Conservation (phyloP, 495 filamentous ascomycete species). For the Talaromyces ruber region DNA sequence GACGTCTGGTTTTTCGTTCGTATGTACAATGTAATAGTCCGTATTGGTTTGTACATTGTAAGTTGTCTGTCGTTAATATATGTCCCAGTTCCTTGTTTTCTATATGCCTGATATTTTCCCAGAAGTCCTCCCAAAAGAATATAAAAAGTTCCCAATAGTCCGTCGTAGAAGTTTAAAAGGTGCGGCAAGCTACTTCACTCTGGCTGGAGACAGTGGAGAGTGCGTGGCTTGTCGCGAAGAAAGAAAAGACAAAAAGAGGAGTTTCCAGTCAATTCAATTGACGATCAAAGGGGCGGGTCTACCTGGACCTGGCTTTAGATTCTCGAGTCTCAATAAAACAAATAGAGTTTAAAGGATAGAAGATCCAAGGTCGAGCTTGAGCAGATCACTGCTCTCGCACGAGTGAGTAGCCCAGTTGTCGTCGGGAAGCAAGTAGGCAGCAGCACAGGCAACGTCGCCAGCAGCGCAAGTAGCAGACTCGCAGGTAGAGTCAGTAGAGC, state of each 20-base stretch:
- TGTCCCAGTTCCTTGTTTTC: neutral
- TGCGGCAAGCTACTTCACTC: neutral
- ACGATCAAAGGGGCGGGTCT: neutral
- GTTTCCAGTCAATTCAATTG: neutral
- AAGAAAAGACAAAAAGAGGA: neutral
- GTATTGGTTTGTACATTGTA: neutral
- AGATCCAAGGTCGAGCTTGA: slow-evolving; percentile 24
- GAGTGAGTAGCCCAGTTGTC: slow-evolving; percentile 39
- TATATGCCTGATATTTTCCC: neutral
- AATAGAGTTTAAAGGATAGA: neutral
- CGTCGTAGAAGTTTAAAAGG: slow-evolving; percentile 1
- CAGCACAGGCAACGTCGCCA: slow-evolving; percentile 27
- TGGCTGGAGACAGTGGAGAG: neutral
- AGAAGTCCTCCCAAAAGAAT: neutral
- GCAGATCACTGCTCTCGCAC: slow-evolving; percentile 32
- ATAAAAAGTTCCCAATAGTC: neutral
- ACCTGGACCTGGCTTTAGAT: neutral
- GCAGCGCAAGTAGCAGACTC: slow-evolving; percentile 29
- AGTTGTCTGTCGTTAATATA: neutral
- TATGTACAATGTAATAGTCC: neutral
- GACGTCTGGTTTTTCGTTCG: neutral
- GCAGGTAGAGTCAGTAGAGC: slow-evolving; percentile 22
- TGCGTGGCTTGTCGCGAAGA: neutral
- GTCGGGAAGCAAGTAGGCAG: slow-evolving; percentile 32
- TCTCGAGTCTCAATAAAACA: neutral